Base-by-base conservation (phyloP, 2,329 filamentous ascomycete species). In the Fusarium marasasianum region DNA sequence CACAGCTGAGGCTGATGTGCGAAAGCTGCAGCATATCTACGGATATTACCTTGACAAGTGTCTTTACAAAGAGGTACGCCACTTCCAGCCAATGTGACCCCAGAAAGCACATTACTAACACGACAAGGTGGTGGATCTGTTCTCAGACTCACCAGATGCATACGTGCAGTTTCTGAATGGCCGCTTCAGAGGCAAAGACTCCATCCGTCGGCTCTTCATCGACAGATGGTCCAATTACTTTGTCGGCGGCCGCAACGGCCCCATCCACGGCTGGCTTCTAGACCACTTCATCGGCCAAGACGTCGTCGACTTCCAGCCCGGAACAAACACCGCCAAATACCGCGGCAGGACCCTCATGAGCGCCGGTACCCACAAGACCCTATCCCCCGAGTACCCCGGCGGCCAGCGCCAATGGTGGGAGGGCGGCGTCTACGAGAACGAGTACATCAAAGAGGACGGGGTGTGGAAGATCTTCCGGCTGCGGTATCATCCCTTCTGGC, bases 1-100 rank as follows among this genome's bases (percentile, higher is more conserved):
- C 11, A 40, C 38, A 40, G 38, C 54, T 26, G 55, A 57, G 10
- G 40, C 55, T 0, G 55, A 57, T 35, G 55, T 57, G 14, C 40
- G 55, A 26, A 57, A 57, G 1, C 9, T 57, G 8, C 55, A 57
- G 29, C 24, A 57, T 14, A 57, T 57, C 10, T 57, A 57, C n/a
- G 55, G 55, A 26, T 57, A 57, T 14, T 57, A 57, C n/a, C 40
- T 57, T 8, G 55, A 57, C 29, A 57, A 57, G 44, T 57, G 55
- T 14, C 40, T 57, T 22, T 57, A 57, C 31, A 57, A 48, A 18
- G 55, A 57, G 40, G 55, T 57, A 57, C 3, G 54, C 4, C 9
- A 1, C 2, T 2, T 55, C 22, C 20, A 17, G 1, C 8, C 13
- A 33, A 17, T 44, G 12, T 13, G 0, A 45, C 6, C 40, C 3